Conservation (phyloP, 768 basidiomycete genomes). For the Inosperma sp. region DNA sequence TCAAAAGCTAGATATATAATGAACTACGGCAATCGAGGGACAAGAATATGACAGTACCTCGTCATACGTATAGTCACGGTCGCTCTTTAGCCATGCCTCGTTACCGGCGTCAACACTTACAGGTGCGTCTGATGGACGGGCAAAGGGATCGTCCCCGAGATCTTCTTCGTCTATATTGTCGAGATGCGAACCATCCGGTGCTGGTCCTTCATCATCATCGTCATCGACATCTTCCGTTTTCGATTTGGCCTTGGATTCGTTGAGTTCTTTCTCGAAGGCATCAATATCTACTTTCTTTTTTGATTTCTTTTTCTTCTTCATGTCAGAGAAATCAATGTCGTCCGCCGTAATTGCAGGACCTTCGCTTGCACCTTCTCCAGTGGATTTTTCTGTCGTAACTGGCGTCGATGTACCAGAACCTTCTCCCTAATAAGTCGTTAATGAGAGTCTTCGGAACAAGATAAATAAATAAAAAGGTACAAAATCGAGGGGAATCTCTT, state of each 20-base stretch:
- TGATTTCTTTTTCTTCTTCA: slow-evolving; percentile 95
- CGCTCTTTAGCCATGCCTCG: slow-evolving; percentile 87
- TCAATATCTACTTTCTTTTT: slow-evolving; percentile 92
- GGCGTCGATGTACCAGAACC: slow-evolving; percentile 66
- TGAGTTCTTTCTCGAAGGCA: slow-evolving; percentile 91
- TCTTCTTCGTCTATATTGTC: slow-evolving; percentile 76
- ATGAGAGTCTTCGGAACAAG: not conserved
- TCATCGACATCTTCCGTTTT: slow-evolving; percentile 46
- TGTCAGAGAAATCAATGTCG: slow-evolving; percentile 90
- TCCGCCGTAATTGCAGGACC: slow-evolving; percentile 52
- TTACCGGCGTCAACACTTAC: slow-evolving; percentile 66
- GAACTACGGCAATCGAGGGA: not conserved
- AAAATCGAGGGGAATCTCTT: slow-evolving; percentile 80
- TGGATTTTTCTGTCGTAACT: slow-evolving; percentile 28
- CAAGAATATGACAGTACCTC: slow-evolving; percentile 51
- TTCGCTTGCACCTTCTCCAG: slow-evolving; percentile 30
- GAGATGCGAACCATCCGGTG: slow-evolving; percentile 55
- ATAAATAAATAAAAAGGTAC: slow-evolving; percentile 39
- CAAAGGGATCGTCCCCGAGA: slow-evolving; percentile 86
- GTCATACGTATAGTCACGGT: slow-evolving; percentile 93
- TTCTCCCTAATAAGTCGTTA: slow-evolving; percentile 44
- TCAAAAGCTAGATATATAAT: slow-evolving; percentile 60
- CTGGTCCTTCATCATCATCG: slow-evolving; percentile 51
- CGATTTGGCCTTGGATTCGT: slow-evolving; percentile 61
- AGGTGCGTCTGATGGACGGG: slow-evolving; percentile 48